phyloP scores from a whole-genome alignment of 2,329 filamentous ascomycete species.

The Shiraia bambusicola region DNA sequence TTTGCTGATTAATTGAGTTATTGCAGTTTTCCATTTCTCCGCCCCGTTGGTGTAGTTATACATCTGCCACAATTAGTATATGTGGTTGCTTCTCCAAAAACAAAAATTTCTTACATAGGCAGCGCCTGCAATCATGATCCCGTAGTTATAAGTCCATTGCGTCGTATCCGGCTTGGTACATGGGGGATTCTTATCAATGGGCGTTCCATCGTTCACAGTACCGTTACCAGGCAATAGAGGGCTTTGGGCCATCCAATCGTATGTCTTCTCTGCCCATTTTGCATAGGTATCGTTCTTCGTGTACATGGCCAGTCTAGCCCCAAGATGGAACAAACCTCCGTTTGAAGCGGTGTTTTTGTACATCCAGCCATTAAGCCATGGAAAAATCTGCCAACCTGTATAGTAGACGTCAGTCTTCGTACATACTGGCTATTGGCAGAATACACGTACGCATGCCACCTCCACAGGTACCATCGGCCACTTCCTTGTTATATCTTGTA shows the following conservation, averaged over 20 bases:
- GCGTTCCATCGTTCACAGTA: conserved; percentile 33
- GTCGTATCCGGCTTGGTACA: conserved; percentile 34
- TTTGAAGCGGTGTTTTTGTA: conserved; percentile 46
- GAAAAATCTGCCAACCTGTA: conserved; percentile 28
- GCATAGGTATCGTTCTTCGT: conserved; percentile 42
- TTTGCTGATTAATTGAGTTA: conserved; percentile 36
- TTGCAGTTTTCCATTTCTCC: conserved; percentile 31
- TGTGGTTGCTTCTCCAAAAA: not conserved
- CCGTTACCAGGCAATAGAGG: conserved; percentile 28
- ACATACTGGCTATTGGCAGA: too few relatives aligned
- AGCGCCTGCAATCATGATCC: conserved; percentile 38
- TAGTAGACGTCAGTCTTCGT: too few relatives aligned
- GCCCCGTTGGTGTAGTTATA: conserved; percentile 45
- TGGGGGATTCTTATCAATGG: conserved; percentile 16
- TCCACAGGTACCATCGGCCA: conserved; percentile 26
- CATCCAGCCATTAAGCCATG: conserved; percentile 38
- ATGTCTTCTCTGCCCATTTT: conserved; percentile 39
- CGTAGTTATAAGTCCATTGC: conserved; percentile 44
- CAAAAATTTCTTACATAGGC: conserved; percentile 27
- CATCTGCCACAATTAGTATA: conserved; percentile 30
- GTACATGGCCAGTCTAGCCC: conserved; percentile 41
- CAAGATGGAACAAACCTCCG: conserved; percentile 43
- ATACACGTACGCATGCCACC: conserved; percentile 41
- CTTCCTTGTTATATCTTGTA: conserved; percentile 34
- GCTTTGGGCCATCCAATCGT: conserved; percentile 37